Conservation (phyloP, 345 rosid genomes). For the Lepidium didymum region DNA sequence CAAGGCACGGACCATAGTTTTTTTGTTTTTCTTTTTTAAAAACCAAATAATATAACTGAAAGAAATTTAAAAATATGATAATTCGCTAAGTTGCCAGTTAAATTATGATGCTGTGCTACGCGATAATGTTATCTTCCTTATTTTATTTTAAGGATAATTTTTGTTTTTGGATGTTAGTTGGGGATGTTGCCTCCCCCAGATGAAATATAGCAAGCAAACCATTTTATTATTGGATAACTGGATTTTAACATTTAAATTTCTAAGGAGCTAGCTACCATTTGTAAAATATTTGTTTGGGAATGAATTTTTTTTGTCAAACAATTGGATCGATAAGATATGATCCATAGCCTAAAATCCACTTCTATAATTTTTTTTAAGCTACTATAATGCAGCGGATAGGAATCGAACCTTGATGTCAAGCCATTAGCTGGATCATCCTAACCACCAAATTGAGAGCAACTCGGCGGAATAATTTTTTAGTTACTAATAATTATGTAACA, state of each 20-base stretch:
- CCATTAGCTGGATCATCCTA: no score
- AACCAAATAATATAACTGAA: not conserved
- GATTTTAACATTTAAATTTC: not conserved
- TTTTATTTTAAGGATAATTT: not conserved
- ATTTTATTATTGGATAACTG: not conserved
- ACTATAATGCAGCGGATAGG: no score
- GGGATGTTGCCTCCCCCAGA: conserved; percentile 24
- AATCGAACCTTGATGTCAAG: no score
- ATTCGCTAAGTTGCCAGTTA: not conserved
- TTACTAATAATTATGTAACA: no score
- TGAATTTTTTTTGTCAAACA: no score
- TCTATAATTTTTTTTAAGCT: no score
- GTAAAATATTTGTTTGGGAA: no score
- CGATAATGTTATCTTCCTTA: not conserved
- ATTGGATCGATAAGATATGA: no score
- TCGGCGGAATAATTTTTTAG: no score
- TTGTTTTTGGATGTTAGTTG: not conserved
- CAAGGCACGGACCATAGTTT: not conserved
- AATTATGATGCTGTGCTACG: not conserved
- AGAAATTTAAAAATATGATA: not conserved
- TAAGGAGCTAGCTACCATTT: not conserved
- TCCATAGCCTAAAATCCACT: no score
- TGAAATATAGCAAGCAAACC: not conserved
- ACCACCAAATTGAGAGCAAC: no score
- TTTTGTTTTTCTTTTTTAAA: not conserved